phyloP scores from a whole-genome alignment of 192 early-diverging fungal species.

The Cladochytrium replicatum region DNA sequence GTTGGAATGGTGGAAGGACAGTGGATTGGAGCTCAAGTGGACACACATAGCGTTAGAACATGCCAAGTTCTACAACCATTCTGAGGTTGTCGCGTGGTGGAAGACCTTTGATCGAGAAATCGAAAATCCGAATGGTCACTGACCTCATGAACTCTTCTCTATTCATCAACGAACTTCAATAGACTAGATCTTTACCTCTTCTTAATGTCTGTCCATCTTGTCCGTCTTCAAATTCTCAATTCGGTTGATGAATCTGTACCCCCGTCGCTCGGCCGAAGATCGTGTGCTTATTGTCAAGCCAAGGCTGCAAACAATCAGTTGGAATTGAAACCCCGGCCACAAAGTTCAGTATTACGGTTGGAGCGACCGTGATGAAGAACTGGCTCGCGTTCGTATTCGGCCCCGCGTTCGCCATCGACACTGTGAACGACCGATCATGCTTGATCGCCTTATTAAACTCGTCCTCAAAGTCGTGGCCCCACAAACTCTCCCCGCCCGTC shows the following conservation, averaged over 20 bases:
- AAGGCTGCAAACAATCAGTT: constrained; percentile 53
- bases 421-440: constrained; percentile 82
- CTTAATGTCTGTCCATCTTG: constrained; percentile 80
- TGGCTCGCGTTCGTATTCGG: constrained; percentile 84
- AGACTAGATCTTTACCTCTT: constrained; percentile 68
- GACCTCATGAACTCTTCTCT: too few relatives aligned
- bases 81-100: too few relatives aligned
- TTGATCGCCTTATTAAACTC: constrained; percentile 68
- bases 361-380: constrained; percentile 91
- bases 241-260: constrained; percentile 79
- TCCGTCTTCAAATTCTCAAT: constrained; percentile 80
- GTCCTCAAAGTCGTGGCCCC: constrained; percentile 92
- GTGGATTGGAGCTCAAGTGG: too few relatives aligned
- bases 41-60: too few relatives aligned
- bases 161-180: constrained; percentile 74
- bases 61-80: too few relatives aligned
- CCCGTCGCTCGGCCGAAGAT: constrained; percentile 84
- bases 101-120: too few relatives aligned
- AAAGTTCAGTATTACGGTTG: constrained; percentile 49
- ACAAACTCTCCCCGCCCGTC: constrained; percentile 88
- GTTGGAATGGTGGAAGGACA: too few relatives aligned
- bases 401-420: constrained; percentile 90
- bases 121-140: too few relatives aligned
- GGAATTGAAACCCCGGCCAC: too few relatives aligned
- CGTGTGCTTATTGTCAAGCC: constrained; percentile 96